These are phyloP conservation scores for Aspergillus hortae DNA, from an alignment of 2,329 filamentous ascomycete genomes.

Conservation along the genomic window DNA sequence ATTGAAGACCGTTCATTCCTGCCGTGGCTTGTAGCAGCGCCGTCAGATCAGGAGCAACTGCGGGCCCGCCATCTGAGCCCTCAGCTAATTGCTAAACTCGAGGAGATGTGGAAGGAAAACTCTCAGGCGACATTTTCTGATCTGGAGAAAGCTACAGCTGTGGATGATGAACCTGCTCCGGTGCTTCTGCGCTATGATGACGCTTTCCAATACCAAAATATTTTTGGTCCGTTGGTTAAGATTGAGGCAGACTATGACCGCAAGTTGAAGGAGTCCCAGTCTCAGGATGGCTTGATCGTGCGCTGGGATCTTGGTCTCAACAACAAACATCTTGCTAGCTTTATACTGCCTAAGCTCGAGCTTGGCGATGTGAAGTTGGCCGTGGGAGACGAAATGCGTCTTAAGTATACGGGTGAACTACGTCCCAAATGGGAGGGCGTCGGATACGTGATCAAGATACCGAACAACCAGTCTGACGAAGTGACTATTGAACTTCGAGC, in stretches of 20 bases:
- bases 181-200: conserved; percentile 94
- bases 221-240: conserved; percentile 95
- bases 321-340: conserved; percentile 94
- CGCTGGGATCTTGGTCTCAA: conserved; percentile 95
- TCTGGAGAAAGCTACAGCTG: conserved; percentile 82
- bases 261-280: conserved; percentile 97
- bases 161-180: conserved; percentile 92
- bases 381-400: conserved; percentile 95
- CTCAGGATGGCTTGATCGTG: conserved; percentile 90
- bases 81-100: conserved; percentile 91
- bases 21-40: conserved; percentile 84
- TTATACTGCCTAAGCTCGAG: conserved; percentile 94
- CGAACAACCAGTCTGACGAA: conserved; percentile 97
- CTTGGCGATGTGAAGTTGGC: conserved; percentile 96
- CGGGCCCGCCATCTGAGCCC: conserved; percentile 89
- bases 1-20: conserved; percentile 96
- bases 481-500: conserved; percentile 92
- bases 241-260: conserved; percentile 99
- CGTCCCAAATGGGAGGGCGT: conserved; percentile 94
- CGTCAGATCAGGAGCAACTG: conserved; percentile 91
- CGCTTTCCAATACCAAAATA: conserved; percentile 97
- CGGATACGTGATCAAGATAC: conserved; percentile 98
- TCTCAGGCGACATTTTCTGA: conserved; percentile 82
- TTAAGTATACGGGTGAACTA: conserved; percentile 93
- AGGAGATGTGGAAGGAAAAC: conserved; percentile 99